Base-by-base conservation (phyloP, 352 stramenopile species). In the Pythium brachiatum region DNA sequence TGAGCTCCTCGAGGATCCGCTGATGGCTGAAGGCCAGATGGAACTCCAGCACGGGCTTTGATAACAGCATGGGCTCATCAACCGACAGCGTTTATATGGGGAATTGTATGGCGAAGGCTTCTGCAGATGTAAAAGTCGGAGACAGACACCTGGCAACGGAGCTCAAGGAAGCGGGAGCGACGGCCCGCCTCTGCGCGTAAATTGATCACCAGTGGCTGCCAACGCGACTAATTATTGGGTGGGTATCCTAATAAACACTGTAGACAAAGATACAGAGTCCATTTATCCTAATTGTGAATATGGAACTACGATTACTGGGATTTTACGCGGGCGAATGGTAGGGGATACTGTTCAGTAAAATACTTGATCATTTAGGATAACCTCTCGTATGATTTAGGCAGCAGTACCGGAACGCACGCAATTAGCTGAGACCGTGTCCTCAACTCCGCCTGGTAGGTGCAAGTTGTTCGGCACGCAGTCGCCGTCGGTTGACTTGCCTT, bases 41-140 rank as follows among this genome's bases (percentile, higher is more conserved):
- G 41, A 48, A 2, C n/a, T 7, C 15, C 0, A 26, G 41, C 41
- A 48, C 41, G n/a, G 21, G 41, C 41, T n/a, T 5, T 4, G n/a
- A 34, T 20, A 27, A 12, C 41, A 48, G 41, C 16, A 9, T 15
- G 41, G 41, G 1, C 41, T 26, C n/a, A 25, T n/a, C 41, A 27
- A 48, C 20, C n/a, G 21, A 25, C 20, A 12, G 18, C 16, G 41
- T 48, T 48, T 48, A 18, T 27, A 48, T 26, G 41, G n/a, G 26
- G 41, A 26, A 27, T 20, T 20, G 41, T 48, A 26, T n/a, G 4
- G 41, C 15, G n/a, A 5, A 15, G 41, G 41, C 41, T 48, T n/a
- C 41, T 48, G 41, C n/a, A 48, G n/a, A 48, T 26, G 41, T 48
- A 48, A 48, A 48, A 20, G 15, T 48, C 41, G n/a, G 16, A 48